Evolutionary conservation across 202 grass and related monocot species (phyloP).

Genomic region (Panicum hallii): DNA sequence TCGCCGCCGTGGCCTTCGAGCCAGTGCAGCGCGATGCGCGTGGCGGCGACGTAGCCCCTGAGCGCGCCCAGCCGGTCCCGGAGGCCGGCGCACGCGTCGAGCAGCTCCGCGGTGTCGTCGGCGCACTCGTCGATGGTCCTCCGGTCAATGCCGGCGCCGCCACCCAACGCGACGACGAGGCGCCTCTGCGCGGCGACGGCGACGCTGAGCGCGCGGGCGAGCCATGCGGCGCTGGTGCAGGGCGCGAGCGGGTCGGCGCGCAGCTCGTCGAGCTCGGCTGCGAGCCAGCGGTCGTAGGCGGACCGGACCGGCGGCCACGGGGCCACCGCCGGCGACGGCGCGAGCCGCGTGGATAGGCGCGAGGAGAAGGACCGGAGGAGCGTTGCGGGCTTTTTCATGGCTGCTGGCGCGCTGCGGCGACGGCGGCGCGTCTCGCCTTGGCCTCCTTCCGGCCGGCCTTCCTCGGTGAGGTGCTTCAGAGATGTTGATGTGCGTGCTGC

Average conservation of each 20-base stretch:
- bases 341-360: slow-evolving; percentile 45
- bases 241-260: slow-evolving; percentile 43
- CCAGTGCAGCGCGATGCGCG: slow-evolving; percentile 64
- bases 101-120: slow-evolving; percentile 70
- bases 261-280: slow-evolving; percentile 75
- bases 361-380: slow-evolving; percentile 65
- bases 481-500: slow-evolving; percentile 31
- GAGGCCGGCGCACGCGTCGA: slow-evolving; percentile 74
- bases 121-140: slow-evolving; percentile 57
- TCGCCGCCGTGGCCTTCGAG: slow-evolving; percentile 33
- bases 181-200: slow-evolving; percentile 54
- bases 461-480: neutral
- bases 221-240: slow-evolving; percentile 66
- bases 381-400: slow-evolving; percentile 72
- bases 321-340: slow-evolving; percentile 44
- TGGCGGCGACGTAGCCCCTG: slow-evolving; percentile 48
- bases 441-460: neutral
- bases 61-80: slow-evolving; percentile 53
- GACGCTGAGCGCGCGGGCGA: slow-evolving; percentile 56
- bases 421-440: neutral
- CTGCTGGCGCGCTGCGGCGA: neutral
- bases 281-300: slow-evolving; percentile 80
- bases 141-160: slow-evolving; percentile 27
- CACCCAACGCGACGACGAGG: slow-evolving; percentile 7
- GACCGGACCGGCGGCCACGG: slow-evolving; percentile 83